phyloP scores from a whole-genome alignment of 1,284 basidiomycete genomes.

The Ganoderma sinense region DNA sequence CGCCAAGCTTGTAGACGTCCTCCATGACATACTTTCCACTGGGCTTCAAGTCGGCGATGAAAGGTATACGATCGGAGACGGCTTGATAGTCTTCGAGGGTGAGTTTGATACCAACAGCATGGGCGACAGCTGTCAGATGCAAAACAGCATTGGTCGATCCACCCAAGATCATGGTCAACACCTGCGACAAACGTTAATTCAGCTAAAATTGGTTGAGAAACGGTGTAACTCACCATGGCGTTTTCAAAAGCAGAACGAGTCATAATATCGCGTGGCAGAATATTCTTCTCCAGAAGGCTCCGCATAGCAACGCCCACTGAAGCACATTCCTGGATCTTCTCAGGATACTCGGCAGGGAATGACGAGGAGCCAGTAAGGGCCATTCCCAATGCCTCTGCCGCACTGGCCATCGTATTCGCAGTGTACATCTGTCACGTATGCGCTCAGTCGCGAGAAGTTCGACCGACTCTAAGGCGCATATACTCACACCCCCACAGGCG shows the following conservation, averaged over 20 bases:
- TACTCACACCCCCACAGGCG: constrained; percentile 91
- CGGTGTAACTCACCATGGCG: constrained; percentile 73
- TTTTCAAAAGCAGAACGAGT: constrained; percentile 96
- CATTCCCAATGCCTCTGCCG: constrained; percentile 93
- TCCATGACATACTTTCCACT: constrained; percentile 93
- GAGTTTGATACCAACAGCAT: constrained; percentile 85
- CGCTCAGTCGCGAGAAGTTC: constrained; percentile 18
- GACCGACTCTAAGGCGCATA: constrained; percentile 37
- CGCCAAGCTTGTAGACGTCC: constrained; percentile 89
- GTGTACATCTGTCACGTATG: constrained; percentile 81
- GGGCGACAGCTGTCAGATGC: constrained; percentile 91
- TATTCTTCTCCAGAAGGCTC: constrained; percentile 90
- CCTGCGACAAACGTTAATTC: constrained; percentile 50
- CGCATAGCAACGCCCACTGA: constrained; percentile 83
- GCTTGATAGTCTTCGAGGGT: constrained; percentile 88
- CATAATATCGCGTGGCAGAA: constrained; percentile 96
- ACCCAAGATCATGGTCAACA: constrained; percentile 92
- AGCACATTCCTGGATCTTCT: constrained; percentile 88
- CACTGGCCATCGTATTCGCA: constrained; percentile 96
- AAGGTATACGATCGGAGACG: constrained; percentile 86
- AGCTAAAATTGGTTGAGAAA: not conserved
- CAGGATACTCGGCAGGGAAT: constrained; percentile 90
- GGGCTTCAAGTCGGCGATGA: constrained; percentile 91
- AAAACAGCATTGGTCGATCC: constrained; percentile 94
- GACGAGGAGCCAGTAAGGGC: constrained; percentile 96